Evolutionary conservation across 1,139 yeast genomes (phyloP), one percentile per base, ranked within the genome.

Genomic region (Dujonia santamariae): DNA sequence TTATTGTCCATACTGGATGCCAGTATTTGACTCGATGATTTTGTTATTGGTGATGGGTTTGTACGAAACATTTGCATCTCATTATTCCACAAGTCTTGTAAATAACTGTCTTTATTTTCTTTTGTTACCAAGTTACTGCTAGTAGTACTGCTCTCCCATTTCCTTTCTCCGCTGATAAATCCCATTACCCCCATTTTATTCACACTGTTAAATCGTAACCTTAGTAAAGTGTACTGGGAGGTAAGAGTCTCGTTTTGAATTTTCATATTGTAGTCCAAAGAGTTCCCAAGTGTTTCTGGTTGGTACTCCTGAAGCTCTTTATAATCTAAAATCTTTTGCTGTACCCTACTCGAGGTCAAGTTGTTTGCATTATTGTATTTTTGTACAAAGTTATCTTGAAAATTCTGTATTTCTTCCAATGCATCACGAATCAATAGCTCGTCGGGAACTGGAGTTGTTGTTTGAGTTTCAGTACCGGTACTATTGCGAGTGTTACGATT

Each of bases 201-300:
- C 8, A 42, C 39, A 12, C 54, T 51, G 3, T 64, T 50, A 35
- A 64, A 68, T 27, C 73, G 43, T 15, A 66, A 48, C 25, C 73
- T 44, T n/a, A 68, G 57, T 11, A 59, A 54, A 8, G 59, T 64
- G 47, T 65, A 67, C 35, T 67, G 69, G 3, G 64, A 55, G 30
- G 50, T 43, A 3, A 68, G 50, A 3, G 64, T 58, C 39, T 68
- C 73, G 39, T 66, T 58, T 38, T 64, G 71, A 24, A 64, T 63
- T 34, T 54, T 62, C 33, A 56, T 51, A 21, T 52, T 46, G 37
- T 59, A 50, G 27, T 50, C 48, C 19, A 31, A 38, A 7, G 50
- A 40, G 18, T 21, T 28, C 18, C 29, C 34, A 19, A 6, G n/a
- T 6, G n/a, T 14, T 6, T 7, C 12, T n/a, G 20, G 28, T 23